Evolutionary conservation across 495 filamentous ascomycete genomes (phyloP).

Genomic region (Apiosordaria backusii): DNA sequence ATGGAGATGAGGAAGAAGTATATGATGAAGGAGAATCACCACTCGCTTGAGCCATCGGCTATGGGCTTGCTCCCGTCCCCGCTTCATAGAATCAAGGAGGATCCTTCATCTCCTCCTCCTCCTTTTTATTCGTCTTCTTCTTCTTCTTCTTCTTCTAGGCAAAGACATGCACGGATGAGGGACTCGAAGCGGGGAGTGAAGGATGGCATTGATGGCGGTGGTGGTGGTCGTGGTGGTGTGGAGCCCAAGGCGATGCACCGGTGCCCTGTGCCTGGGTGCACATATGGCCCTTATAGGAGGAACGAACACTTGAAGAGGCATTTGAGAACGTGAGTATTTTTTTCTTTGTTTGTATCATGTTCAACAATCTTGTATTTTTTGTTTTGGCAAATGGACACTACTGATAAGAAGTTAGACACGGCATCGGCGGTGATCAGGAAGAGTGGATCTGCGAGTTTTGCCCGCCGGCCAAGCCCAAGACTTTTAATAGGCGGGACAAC

Average conservation of each 20-base stretch:
- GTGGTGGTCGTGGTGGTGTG: no score
- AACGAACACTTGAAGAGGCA: conserved; percentile 66
- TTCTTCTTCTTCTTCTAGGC: neutral
- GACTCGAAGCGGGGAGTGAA: neutral
- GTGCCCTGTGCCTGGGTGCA: conserved; percentile 36
- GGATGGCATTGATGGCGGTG: no score
- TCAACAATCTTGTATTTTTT: no score
- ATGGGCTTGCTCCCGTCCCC: neutral
- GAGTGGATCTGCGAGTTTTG: conserved; percentile 7
- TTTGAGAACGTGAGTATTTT: conserved; percentile 47
- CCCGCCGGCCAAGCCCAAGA: neutral
- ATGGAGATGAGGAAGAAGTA: conserved; percentile 14
- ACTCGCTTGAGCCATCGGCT: neutral
- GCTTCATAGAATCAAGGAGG: neutral
- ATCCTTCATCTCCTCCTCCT: neutral
- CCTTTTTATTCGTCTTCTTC: no score
- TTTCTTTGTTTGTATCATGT: no score
- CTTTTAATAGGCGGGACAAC: conserved; percentile 32
- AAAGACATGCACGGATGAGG: neutral
- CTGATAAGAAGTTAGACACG: neutral
- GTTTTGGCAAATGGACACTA: no score
- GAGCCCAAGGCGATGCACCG: neutral
- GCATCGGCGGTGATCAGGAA: neutral
- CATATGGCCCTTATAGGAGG: conserved; percentile 50
- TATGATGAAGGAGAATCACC: neutral